A percentile compares a stretch with the other conserved stretches of the same genome.
Evolutionary conservation across 2,329 filamentous ascomycete species (phyloP).

Genomic region (Fusarium musae): DNA sequence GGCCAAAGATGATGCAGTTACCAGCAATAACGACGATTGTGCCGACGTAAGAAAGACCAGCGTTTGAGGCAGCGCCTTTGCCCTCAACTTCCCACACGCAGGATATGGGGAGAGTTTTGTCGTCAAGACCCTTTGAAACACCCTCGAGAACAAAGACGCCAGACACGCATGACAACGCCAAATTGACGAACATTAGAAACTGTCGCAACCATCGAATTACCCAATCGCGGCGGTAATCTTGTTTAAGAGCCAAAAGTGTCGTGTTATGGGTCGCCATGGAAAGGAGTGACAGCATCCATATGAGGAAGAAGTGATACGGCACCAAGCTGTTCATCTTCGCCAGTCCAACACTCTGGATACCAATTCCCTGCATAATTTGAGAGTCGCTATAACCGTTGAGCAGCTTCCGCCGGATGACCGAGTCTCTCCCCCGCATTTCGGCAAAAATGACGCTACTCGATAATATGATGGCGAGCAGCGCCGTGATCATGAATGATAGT

Average conservation of each 20-base stretch:
- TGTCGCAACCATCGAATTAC: conserved; percentile 74
- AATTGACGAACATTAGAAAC: conserved; percentile 72
- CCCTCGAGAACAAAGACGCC: conserved; percentile 67
- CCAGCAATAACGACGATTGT: conserved; percentile 71
- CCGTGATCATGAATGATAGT: conserved; percentile 74
- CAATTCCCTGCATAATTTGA: conserved; percentile 75
- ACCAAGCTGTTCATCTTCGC: conserved; percentile 68
- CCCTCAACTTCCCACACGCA: conserved; percentile 67
- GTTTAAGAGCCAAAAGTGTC: conserved; percentile 71
- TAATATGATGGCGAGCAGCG: conserved; percentile 65
- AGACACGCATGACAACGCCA: conserved; percentile 66
- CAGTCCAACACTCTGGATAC: conserved; percentile 72
- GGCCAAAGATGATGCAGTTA: conserved; percentile 67
- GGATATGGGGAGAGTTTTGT: conserved; percentile 66
- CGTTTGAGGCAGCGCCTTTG: conserved; percentile 51
- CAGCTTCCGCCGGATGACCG: conserved; percentile 69
- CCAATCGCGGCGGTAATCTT: conserved; percentile 74
- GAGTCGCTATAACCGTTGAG: conserved; percentile 74
- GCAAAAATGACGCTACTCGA: conserved; percentile 67
- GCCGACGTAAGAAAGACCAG: conserved; percentile 63
- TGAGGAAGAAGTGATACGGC: conserved; percentile 76
- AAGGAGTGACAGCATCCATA: conserved; percentile 74
- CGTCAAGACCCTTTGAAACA: conserved; percentile 62
- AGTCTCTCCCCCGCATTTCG: conserved; percentile 60
- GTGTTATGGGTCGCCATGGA: conserved; percentile 74